These are phyloP conservation scores for Penstemon newberryi DNA, from an alignment of 257 asterid genomes.

Conservation along the genomic window DNA sequence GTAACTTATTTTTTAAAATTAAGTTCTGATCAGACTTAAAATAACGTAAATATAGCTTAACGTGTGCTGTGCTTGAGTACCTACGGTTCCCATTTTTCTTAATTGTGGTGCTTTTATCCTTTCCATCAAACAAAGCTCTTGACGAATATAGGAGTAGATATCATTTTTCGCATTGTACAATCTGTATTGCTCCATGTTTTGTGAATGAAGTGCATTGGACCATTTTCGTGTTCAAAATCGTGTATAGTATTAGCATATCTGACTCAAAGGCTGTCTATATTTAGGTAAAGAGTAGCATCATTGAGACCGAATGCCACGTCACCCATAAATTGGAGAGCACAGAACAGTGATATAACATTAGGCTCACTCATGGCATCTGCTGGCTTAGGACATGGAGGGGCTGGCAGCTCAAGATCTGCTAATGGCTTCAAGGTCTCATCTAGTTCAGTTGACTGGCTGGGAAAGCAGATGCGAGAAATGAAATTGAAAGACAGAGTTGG, in stretches of 20 bases:
- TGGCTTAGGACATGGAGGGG: constrained; percentile 71
- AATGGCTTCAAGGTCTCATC: constrained; percentile 80
- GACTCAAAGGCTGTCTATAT: constrained; percentile 25
- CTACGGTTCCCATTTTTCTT: neutral
- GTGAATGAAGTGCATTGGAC: neutral
- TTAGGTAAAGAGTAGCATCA: constrained; percentile 47
- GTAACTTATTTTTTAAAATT: constrained; percentile 6
- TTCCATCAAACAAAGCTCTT: constrained; percentile 1
- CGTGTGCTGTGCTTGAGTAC: neutral
- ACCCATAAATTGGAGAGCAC: constrained; percentile 31
- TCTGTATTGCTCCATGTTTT: constrained; percentile 13
- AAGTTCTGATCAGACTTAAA: neutral
- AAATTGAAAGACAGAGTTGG: constrained; percentile 81
- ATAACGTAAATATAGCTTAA: neutral
- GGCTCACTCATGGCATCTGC: constrained; percentile 57
- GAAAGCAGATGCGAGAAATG: constrained; percentile 95
- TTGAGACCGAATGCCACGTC: constrained; percentile 39
- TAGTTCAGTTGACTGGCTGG: constrained; percentile 96
- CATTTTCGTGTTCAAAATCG: constrained; percentile 17
- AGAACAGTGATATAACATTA: constrained; percentile 30
- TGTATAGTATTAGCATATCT: constrained; percentile 12
- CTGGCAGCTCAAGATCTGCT: constrained; percentile 67
- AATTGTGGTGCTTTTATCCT: neutral
- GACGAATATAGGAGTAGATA: neutral
- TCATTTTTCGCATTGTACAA: constrained; percentile 1